Base-by-base conservation (phyloP, 139 green algal genomes). In the Pedinophyceae sp. region DNA sequence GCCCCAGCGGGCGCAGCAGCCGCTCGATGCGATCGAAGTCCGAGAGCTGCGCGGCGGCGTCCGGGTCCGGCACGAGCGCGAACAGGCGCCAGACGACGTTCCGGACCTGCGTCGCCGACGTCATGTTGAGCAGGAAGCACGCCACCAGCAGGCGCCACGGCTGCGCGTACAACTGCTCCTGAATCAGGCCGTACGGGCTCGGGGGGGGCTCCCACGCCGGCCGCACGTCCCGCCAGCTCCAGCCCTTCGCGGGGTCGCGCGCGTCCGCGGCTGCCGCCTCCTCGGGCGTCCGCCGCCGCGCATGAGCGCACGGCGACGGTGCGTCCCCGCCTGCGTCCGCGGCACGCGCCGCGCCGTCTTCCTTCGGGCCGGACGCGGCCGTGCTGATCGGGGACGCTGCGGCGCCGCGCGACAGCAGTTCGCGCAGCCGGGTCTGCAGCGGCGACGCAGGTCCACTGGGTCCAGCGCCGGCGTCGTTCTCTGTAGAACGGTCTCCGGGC, bases 121-220 rank as follows among this genome's bases (percentile, higher is more conserved):
- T 97, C 39, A 89, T 89, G 68, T 94, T 94, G 3, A 94, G 72
- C 47, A 94, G 73, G 54, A 94, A 79, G 71, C 85, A 94, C 1
- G 68, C 82, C 48, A 95, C 59, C 48, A 97, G 67, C 50, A 97
- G 61, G 54, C 77, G 77, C 89, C 89, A 97, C 17, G 89, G 87
- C 64, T 95, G 67, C 0, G 62, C 30, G 39, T 80, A 96, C 55
- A 97, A 59, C 58, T 79, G 52, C 67, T 92, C 82, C 67, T 95
- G 83, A 2, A 93, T 59, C 41, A 93, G 59, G 7, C 78, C 76
- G 53, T 64, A 87, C 3, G 83, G 78, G 25, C 68, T 82, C 13
- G 60, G 61, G 2, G 83, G 83, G 16, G 83, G 81, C 20, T 57
- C 47, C 83, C 83, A 93, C 3, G 56, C 26, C 49, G 55, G 43